A percentile compares a stretch with the other conserved stretches of the same genome.
These are phyloP conservation scores for Thyridium curvatum DNA, from an alignment of 2,329 filamentous ascomycete genomes.

Conservation along the genomic window DNA sequence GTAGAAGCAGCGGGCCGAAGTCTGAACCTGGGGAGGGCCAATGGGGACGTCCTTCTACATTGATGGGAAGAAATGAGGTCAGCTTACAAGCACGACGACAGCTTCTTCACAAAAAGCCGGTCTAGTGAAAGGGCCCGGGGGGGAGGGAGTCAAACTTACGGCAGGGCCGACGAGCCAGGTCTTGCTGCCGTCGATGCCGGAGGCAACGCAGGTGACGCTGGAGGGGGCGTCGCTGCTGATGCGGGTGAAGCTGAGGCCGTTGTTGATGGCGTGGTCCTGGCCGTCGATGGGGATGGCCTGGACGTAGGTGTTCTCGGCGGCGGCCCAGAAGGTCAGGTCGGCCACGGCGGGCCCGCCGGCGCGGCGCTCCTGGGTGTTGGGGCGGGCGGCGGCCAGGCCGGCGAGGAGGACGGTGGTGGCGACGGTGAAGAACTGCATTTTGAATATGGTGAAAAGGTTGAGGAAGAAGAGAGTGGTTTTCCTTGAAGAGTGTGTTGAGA, in stretches of 20 bases:
- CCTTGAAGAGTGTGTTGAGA: too few relatives aligned
- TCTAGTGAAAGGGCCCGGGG: too few relatives aligned
- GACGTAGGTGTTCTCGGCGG: conserved; percentile 7
- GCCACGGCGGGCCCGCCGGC: conserved; percentile 1
- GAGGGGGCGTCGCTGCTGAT: conserved; percentile 5
- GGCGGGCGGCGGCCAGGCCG: conserved; percentile 8
- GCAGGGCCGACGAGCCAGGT: conserved; percentile 4
- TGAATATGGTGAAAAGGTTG: background rate
- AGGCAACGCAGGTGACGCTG: conserved; percentile 6
- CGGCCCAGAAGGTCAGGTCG: conserved; percentile 8
- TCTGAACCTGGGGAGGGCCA: conserved; percentile 10
- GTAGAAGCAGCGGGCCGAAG: conserved; percentile 3
- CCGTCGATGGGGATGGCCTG: conserved; percentile 7
- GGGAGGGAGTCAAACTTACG: conserved; percentile 2
- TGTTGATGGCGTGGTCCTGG: conserved; percentile 1
- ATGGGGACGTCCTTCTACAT: conserved; percentile 5
- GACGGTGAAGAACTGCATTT: conserved; percentile 3
- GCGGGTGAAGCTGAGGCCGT: conserved; percentile 8
- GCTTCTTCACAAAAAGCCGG: background rate
- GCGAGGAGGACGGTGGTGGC: conserved; percentile 8
- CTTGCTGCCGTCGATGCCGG: conserved; percentile 7
- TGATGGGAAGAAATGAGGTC: background rate
- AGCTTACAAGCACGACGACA: too few relatives aligned
- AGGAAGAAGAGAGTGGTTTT: too few relatives aligned
- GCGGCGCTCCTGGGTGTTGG: conserved; percentile 3